A percentile compares a stretch with the other conserved stretches of the same genome.
Conservation (phyloP, 2,329 filamentous ascomycete genomes). For the Juglanconis juglandina region DNA sequence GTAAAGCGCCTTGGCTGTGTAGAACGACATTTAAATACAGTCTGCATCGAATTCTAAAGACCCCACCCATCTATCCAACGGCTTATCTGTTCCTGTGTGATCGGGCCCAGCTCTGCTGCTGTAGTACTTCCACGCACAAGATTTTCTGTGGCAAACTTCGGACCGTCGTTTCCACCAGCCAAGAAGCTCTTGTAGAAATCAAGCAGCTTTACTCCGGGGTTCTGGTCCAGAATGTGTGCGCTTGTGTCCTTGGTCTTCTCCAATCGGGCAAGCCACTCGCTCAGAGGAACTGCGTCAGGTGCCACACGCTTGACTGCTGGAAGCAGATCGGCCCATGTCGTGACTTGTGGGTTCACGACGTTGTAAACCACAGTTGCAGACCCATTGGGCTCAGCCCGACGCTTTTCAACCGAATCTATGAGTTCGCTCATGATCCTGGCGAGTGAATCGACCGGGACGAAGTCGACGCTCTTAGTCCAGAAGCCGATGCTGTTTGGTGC, state of each 20-base stretch:
- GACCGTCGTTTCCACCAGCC: not conserved
- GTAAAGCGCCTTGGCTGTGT: no score
- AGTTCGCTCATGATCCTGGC: conserved; percentile 24
- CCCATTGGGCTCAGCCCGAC: not conserved
- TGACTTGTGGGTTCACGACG: conserved; percentile 7
- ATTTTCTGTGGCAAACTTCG: conserved; percentile 7
- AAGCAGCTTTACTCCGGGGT: conserved; percentile 12
- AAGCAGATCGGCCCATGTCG: conserved; percentile 7
- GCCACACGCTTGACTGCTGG: conserved; percentile 3
- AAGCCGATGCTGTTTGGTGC: conserved; percentile 22
- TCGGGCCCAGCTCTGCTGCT: conserved; percentile 4
- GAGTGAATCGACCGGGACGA: conserved; percentile 27
- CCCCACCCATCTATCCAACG: conserved; percentile 12
- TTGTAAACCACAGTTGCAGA: conserved; percentile 8
- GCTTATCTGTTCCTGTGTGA: conserved; percentile 7
- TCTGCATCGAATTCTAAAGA: not conserved
- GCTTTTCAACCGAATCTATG: conserved; percentile 16
- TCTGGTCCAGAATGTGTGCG: conserved; percentile 8
- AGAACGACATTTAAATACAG: no score
- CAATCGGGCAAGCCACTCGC: conserved; percentile 8
- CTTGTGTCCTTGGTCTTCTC: conserved; percentile 7
- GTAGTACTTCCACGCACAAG: conserved; percentile 7
- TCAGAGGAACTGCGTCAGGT: conserved; percentile 3
- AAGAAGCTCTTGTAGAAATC: conserved; percentile 14
- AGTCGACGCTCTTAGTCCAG: conserved; percentile 21